These are phyloP conservation scores for Pestalotiopsis sp. DNA, from an alignment of 2,329 filamentous ascomycete species.

Conservation along the genomic window DNA sequence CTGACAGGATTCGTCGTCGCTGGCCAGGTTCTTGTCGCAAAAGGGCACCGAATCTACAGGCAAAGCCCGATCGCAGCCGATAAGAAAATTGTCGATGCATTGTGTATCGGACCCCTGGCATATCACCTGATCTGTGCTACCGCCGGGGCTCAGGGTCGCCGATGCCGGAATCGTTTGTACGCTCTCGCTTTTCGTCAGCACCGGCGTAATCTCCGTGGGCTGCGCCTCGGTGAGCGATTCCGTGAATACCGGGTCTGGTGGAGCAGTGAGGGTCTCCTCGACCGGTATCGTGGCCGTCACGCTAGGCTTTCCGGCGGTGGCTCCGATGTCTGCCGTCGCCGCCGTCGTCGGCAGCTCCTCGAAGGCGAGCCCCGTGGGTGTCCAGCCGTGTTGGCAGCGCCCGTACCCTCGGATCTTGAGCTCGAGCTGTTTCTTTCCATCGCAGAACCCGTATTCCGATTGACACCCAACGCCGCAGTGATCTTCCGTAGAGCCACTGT, in stretches of 20 bases:
- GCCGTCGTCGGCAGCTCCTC: conserved; percentile 40
- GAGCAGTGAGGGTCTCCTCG: not conserved
- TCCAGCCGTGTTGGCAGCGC: not conserved
- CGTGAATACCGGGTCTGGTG: not conserved
- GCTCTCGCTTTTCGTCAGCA: too few relatives aligned
- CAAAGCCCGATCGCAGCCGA: not conserved
- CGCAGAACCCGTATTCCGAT: not conserved
- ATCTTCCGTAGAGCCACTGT: not conserved
- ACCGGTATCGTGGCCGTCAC: not conserved
- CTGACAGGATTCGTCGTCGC: not conserved
- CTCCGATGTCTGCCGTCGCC: conserved; percentile 28
- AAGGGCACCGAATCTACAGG: not conserved
- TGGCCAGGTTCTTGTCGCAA: not conserved
- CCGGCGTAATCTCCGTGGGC: not conserved
- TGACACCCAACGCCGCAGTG: not conserved
- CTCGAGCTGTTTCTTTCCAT: not conserved
- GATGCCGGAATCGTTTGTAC: not conserved
- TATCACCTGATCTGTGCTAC: not conserved
- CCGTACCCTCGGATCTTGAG: not conserved
- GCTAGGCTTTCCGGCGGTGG: not conserved
- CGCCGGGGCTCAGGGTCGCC: not conserved
- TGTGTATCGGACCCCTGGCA: not conserved
- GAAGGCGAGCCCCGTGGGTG: not conserved
- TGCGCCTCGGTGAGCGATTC: not conserved
- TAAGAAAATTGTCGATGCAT: not conserved